A percentile compares a stretch with the other conserved stretches of the same genome.
These are phyloP conservation scores for Phoma sp. DNA, from an alignment of 2,329 filamentous ascomycete genomes.

Conservation along the genomic window DNA sequence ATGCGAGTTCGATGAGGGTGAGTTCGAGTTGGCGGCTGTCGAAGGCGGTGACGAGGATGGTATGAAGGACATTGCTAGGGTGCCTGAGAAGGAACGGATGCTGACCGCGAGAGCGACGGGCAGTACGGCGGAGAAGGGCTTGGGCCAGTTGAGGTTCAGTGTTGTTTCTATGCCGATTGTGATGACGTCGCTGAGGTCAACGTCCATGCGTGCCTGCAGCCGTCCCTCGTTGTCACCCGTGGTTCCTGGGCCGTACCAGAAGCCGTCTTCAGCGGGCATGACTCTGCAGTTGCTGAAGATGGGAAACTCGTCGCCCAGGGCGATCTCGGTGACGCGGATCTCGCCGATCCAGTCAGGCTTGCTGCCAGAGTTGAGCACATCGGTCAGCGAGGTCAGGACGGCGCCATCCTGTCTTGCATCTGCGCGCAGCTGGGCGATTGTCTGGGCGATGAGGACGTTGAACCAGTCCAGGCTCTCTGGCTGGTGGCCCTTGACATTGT, in stretches of 20 bases:
- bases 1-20: slow-evolving; percentile 50
- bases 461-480: slow-evolving; percentile 98
- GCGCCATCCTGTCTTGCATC: slow-evolving; percentile 92
- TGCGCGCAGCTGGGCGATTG: slow-evolving; percentile 90
- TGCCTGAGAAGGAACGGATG: slow-evolving; percentile 93
- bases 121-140: slow-evolving; percentile 83
- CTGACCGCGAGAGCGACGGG: slow-evolving; percentile 91
- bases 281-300: slow-evolving; percentile 98
- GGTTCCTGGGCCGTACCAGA: slow-evolving; percentile 54
- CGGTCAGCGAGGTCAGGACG: slow-evolving; percentile 83
- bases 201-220: slow-evolving; percentile 93
- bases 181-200: slow-evolving; percentile 94
- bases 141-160: slow-evolving; percentile 91
- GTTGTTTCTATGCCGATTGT: slow-evolving; percentile 95
- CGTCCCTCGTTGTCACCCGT: slow-evolving; percentile 69
- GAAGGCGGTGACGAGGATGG: slow-evolving; percentile 60
- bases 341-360: slow-evolving; percentile 92
- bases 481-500: slow-evolving; percentile 93
- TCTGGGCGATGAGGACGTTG: slow-evolving; percentile 95
- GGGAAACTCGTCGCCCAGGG: slow-evolving; percentile 93
- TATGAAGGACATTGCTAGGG: slow-evolving; percentile 90
- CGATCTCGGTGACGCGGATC: slow-evolving; percentile 92
- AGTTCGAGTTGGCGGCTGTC: slow-evolving; percentile 40
- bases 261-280: slow-evolving; percentile 84
- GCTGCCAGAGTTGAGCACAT: slow-evolving; percentile 82